Evolutionary conservation across 768 basidiomycete genomes (phyloP).

Genomic region (Pleurotus ostreatus): DNA sequence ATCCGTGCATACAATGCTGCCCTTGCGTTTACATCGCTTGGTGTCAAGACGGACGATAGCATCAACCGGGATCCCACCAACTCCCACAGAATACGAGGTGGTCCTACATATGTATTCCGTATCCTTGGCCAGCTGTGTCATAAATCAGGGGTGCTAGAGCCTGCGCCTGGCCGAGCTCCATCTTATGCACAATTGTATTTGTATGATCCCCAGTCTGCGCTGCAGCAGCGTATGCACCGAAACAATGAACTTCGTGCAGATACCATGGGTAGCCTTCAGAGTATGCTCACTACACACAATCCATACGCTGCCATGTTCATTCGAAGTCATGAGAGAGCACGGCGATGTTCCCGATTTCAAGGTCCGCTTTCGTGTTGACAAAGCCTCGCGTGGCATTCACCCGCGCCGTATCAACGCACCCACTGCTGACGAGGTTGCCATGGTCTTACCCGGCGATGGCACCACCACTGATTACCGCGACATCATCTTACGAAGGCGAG

Average conservation of each 20-base stretch:
- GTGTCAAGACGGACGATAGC: slow-evolving; percentile 19
- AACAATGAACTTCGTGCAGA: slow-evolving; percentile 13
- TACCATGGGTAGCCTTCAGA: slow-evolving; percentile 21
- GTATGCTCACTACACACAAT: slow-evolving; percentile 15
- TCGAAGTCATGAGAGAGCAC: slow-evolving; percentile 23
- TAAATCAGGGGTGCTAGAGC: slow-evolving; percentile 25
- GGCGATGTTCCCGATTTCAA: slow-evolving; percentile 5
- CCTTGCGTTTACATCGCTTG: slow-evolving; percentile 30
- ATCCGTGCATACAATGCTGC: slow-evolving; percentile 33
- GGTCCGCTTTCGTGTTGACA: background rate
- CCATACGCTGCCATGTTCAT: slow-evolving; percentile 27
- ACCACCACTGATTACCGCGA: no score
- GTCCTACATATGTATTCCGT: slow-evolving; percentile 21
- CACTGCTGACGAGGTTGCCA: no score
- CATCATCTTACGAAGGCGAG: no score
- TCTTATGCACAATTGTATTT: slow-evolving; percentile 35
- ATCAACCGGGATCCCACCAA: slow-evolving; percentile 12
- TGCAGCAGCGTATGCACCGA: slow-evolving; percentile 12
- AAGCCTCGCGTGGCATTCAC: no score
- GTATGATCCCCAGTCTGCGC: slow-evolving; percentile 29
- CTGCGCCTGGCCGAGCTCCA: slow-evolving; percentile 16
- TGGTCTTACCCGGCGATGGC: no score
- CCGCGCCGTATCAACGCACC: no score
- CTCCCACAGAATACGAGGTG: slow-evolving; percentile 12
- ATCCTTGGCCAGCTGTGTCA: slow-evolving; percentile 29